A percentile compares a stretch with the other conserved stretches of the same genome.
These are phyloP conservation scores for Trametes coccinea DNA, from an alignment of 768 basidiomycete genomes.

Conservation along the genomic window DNA sequence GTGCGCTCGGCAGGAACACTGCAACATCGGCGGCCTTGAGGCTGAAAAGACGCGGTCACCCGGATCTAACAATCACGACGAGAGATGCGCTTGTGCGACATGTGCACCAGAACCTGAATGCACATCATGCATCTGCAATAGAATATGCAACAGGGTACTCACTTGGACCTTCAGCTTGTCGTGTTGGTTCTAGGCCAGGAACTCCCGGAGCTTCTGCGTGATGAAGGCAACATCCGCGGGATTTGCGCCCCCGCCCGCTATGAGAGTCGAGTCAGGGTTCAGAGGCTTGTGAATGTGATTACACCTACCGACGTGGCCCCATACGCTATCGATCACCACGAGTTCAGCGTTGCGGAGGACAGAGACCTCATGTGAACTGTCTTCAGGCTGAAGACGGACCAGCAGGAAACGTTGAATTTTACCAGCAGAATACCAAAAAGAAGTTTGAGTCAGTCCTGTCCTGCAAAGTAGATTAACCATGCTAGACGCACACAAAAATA, in stretches of 20 bases:
- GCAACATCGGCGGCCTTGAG: background rate
- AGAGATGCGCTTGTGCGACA: no score
- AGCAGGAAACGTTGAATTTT: no score
- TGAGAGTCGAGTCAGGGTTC: background rate
- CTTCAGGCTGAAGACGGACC: no score
- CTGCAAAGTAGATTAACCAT: slow-evolving; percentile 22
- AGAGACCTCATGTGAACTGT: slow-evolving; percentile 39
- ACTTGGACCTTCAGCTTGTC: no score
- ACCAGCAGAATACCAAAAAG: no score
- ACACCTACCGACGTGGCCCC: slow-evolving; percentile 50
- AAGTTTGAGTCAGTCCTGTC: slow-evolving; percentile 25
- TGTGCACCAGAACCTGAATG: no score
- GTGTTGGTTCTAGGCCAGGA: slow-evolving; percentile 4
- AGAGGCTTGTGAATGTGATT: background rate
- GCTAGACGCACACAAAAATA: slow-evolving; percentile 47
- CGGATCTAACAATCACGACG: no score
- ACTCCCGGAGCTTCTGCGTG: slow-evolving; percentile 14
- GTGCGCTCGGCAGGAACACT: slow-evolving; percentile 3
- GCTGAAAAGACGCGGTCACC: no score
- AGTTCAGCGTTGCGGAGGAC: slow-evolving; percentile 43
- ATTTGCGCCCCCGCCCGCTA: slow-evolving; percentile 22
- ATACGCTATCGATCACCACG: slow-evolving; percentile 51
- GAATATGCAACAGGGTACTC: no score
- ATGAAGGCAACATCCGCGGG: slow-evolving; percentile 19
- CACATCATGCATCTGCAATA: no score